Percentiles rank a stretch among this genome's conserved stretches.
These are phyloP conservation scores for Heliosperma pusillum DNA, from an alignment of 148 eudicot genomes.

Conservation along the genomic window DNA sequence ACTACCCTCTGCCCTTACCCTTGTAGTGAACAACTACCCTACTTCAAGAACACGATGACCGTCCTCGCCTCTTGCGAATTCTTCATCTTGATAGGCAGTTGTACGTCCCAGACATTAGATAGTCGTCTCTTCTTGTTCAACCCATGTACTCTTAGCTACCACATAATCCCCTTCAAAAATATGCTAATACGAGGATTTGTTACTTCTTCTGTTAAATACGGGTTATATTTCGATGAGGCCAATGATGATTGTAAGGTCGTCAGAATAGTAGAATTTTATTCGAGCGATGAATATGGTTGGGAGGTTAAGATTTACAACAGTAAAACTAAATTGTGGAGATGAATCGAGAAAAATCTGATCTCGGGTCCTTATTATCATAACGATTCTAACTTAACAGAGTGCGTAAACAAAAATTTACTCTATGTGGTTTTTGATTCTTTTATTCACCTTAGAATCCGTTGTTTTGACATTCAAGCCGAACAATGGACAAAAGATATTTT, in stretches of 20 bases:
- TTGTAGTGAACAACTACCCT: not conserved
- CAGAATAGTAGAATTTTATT: not conserved
- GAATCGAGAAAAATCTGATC: not conserved
- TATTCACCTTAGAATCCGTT: no score
- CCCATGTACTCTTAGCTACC: not conserved
- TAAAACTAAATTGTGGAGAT: not conserved
- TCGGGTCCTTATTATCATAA: no score
- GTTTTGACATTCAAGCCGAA: no score
- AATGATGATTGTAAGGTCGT: not conserved
- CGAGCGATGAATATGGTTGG: not conserved
- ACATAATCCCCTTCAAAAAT: not conserved
- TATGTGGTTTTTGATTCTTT: not conserved
- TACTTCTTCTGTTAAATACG: not conserved
- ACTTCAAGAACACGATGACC: not conserved
- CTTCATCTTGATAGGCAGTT: not conserved
- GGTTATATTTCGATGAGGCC: not conserved
- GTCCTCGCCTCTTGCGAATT: not conserved
- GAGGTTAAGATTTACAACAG: not conserved
- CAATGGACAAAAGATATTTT: no score
- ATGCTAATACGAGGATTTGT: not conserved
- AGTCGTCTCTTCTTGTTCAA: not conserved
- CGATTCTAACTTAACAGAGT: no score
- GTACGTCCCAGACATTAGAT: no score
- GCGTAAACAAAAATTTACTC: not conserved
- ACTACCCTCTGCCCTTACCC: not conserved